A percentile compares a stretch with the other conserved stretches of the same genome.
These are phyloP conservation scores for Erodium trifolium DNA, from an alignment of 441 rosid genomes.

Conservation along the genomic window DNA sequence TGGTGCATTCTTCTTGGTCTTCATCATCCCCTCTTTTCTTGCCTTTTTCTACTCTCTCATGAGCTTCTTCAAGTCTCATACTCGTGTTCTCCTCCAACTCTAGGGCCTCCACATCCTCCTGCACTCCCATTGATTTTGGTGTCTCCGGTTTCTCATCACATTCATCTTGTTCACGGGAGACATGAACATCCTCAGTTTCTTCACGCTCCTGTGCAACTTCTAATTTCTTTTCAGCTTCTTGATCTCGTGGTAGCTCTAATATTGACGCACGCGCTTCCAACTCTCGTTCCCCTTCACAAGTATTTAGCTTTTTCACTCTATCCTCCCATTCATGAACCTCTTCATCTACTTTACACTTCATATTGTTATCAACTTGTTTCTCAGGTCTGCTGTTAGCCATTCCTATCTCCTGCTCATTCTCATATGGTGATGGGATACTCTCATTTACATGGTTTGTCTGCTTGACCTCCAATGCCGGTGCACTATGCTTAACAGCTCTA, in stretches of 20 bases:
- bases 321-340: conserved; percentile 19
- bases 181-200: conserved; percentile 14
- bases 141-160: conserved; percentile 17
- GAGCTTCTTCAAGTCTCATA: conserved; percentile 18
- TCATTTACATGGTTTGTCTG: conserved; percentile 23
- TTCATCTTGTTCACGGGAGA: conserved; percentile 17
- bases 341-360: conserved; percentile 14
- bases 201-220: conserved; percentile 12
- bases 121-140: conserved; percentile 20
- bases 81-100: conserved; percentile 21
- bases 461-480: conserved; percentile 15
- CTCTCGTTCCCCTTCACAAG: conserved; percentile 17
- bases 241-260: conserved; percentile 20
- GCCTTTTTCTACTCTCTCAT: conserved; percentile 18
- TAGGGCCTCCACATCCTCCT: conserved; percentile 19
- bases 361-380: conserved; percentile 19
- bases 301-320: conserved; percentile 18
- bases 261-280: conserved; percentile 18
- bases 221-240: conserved; percentile 18
- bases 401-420: conserved; percentile 21
- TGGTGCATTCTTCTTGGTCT: conserved; percentile 26
- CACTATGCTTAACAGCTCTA: neutral
- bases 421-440: conserved; percentile 18
- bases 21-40: conserved; percentile 18
- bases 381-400: conserved; percentile 15